Evolutionary conservation across 129 eudicot species (phyloP), one percentile per base, ranked within the genome.

Genomic region (Arctium lappa): DNA sequence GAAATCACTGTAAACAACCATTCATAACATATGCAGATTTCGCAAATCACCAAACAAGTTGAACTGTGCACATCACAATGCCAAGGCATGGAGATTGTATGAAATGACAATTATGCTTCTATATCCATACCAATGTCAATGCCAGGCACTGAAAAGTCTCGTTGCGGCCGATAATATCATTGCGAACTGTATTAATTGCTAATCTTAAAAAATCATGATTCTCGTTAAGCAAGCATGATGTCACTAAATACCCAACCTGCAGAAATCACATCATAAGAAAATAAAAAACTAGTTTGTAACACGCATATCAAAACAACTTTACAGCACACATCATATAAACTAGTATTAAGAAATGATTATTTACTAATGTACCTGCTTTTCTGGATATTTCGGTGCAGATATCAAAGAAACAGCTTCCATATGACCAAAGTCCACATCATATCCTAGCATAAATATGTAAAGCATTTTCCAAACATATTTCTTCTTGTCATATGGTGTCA

Each of bases 391-490:
- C 27, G 99, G 99, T 34, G 99, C 99, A 78, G 98, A 95, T 74
- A 95, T 93, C 63, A 95, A 82, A 82, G 99, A 95, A 79, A 95
- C 98, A 15, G 99, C 98, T 89, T 95, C 99, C 99, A 95, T 95
- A 84, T 95, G 99, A 82, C 99, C 99, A 87, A 95, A 95, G 82
- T 95, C 99, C 63, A 95, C 99, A 86, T 95, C 99, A 85, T 95
- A 95, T 36, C 99, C 99, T 33, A 93, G 90, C 99, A 95, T 93
- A 79, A 85, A 90, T 75, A 95, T 90, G 89, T 95, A 95, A 82
- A 95, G 98, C 98, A 95, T 95, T 82, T 93, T 93, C 99, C 99
- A 95, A 69, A 95, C 99, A 85, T 95, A 95, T 77, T 95, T 95
- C 88, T 95, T 95, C 90, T 95, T 95, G 72, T 95, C 98, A 77